Conservation (phyloP, 768 basidiomycete species). For the Austroboletus festivus region DNA sequence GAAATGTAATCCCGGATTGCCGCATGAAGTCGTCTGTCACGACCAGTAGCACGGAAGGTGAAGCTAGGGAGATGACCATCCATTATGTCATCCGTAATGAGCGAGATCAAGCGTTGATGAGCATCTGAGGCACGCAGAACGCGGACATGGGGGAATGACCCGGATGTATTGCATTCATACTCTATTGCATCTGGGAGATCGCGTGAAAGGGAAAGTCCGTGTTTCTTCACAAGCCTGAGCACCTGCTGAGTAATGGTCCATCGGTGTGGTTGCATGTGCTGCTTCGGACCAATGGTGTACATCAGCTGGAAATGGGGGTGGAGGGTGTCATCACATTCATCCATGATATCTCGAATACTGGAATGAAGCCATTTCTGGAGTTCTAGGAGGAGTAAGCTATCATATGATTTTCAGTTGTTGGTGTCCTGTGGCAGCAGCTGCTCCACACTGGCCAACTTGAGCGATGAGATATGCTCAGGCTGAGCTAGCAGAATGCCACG, state of each 20-base stretch:
- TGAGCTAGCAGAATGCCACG: not conserved
- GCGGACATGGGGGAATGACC: not conserved
- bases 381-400: not conserved
- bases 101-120: not conserved
- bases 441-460: not conserved
- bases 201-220: constrained; percentile 1
- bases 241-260: constrained; percentile 2
- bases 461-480: not conserved
- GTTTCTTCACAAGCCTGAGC: constrained; percentile 16
- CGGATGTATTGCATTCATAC: not conserved
- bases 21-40: not conserved
- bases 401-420: not conserved
- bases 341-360: constrained; percentile 11
- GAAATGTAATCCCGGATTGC: constrained; percentile 12
- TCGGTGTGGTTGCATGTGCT: not conserved
- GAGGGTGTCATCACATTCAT: constrained; percentile 25
- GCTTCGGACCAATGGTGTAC: not conserved
- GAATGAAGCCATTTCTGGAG: constrained; percentile 1
- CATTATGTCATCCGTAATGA: constrained; percentile 10
- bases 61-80: not conserved
- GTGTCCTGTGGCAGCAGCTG: not conserved
- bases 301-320: constrained; percentile 7
- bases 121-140: not conserved
- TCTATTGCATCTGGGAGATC: constrained; percentile 7
- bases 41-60: not conserved